A percentile compares a stretch with the other conserved stretches of the same genome.
Evolutionary conservation across 2,329 filamentous ascomycete species (phyloP).

Genomic region (Thermomyces lanuginosus): DNA sequence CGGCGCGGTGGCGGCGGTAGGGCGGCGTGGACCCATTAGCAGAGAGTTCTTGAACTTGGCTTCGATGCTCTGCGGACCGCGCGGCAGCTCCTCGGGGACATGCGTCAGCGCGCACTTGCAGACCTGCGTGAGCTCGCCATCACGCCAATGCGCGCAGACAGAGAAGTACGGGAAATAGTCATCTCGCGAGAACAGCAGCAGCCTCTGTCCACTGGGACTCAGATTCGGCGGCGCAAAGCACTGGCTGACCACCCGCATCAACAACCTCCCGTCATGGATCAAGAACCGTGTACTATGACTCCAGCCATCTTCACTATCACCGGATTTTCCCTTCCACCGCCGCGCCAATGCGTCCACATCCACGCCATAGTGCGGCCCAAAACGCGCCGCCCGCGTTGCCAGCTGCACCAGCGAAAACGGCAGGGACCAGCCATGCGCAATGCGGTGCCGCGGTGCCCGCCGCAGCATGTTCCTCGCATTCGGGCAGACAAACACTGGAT

Average conservation of each 20-base stretch:
- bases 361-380: constrained; percentile 34
- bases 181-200: constrained; percentile 42
- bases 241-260: constrained; percentile 42
- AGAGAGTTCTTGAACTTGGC: constrained; percentile 24
- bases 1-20: constrained; percentile 28
- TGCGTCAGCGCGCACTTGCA: constrained; percentile 47
- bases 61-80: constrained; percentile 25
- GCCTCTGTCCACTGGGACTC: constrained; percentile 35
- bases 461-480: constrained; percentile 33
- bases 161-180: constrained; percentile 49
- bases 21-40: constrained; percentile 8
- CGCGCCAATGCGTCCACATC: constrained; percentile 31
- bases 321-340: constrained; percentile 40
- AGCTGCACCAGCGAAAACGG: constrained; percentile 45
- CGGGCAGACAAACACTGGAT: constrained; percentile 42
- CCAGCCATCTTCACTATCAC: too few species aligned
- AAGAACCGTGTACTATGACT: constrained; percentile 39
- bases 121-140: constrained; percentile 42
- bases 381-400: constrained; percentile 33
- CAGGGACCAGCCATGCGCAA: constrained; percentile 39
- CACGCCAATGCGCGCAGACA: constrained; percentile 45
- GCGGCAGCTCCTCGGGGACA: constrained; percentile 35
- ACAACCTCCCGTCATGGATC: constrained; percentile 36
- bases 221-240: constrained; percentile 37
- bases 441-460: constrained; percentile 34